Conservation (phyloP, 2,329 filamentous ascomycete species). For the Ophiognomonia clavigignenti-juglandacearum region DNA sequence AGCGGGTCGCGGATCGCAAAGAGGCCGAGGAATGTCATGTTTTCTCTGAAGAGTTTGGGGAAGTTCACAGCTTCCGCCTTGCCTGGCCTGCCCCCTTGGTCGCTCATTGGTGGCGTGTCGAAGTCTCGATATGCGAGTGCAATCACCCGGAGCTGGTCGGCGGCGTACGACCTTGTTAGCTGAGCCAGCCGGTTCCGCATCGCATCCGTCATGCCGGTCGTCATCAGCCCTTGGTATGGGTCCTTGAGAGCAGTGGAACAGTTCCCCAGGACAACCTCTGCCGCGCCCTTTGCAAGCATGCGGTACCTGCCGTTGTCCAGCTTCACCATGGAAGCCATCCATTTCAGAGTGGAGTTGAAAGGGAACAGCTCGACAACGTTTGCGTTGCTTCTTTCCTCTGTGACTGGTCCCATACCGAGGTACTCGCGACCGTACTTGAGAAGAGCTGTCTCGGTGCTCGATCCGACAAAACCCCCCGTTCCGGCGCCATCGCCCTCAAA, state of each 20-base stretch:
- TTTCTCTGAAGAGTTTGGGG: slow-evolving; percentile 57
- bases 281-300: slow-evolving; percentile 61
- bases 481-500: slow-evolving; percentile 72
- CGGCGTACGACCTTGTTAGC: too few species aligned
- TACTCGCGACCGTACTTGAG: slow-evolving; percentile 64
- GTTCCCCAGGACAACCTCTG: slow-evolving; percentile 57
- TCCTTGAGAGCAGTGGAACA: slow-evolving; percentile 50
- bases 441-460: slow-evolving; percentile 72
- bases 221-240: slow-evolving; percentile 34
- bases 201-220: slow-evolving; percentile 48
- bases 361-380: slow-evolving; percentile 63
- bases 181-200: slow-evolving; percentile 53
- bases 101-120: slow-evolving; percentile 77
- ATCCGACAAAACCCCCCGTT: slow-evolving; percentile 63
- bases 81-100: too few species aligned
- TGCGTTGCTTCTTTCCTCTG: slow-evolving; percentile 52
- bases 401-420: slow-evolving; percentile 61
- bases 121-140: slow-evolving; percentile 82
- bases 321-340: slow-evolving; percentile 57
- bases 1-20: slow-evolving; percentile 81
- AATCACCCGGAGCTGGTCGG: slow-evolving; percentile 77
- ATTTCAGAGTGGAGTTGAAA: slow-evolving; percentile 72
- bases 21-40: slow-evolving; percentile 64
- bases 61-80: slow-evolving; percentile 50
- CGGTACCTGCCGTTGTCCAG: slow-evolving; percentile 50